Evolutionary conservation across 768 basidiomycete species (phyloP).

Genomic region (Holtermanniella nyarrowii): DNA sequence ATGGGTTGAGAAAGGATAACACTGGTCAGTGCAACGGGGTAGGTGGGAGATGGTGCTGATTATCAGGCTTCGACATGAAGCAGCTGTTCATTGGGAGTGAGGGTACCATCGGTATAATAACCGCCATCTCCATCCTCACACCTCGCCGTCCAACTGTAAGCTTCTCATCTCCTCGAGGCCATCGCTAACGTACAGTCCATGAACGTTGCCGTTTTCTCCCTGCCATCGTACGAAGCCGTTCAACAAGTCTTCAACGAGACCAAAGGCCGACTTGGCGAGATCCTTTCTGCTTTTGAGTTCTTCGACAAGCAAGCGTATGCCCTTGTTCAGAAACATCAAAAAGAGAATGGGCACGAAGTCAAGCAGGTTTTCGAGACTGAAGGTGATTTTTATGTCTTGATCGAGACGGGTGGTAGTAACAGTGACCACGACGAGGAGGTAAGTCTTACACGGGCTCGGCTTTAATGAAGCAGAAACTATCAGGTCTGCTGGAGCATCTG

Average conservation of each 20-base stretch:
- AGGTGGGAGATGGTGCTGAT: background rate
- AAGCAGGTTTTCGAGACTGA: slow-evolving; percentile 64
- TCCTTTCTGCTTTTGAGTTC: slow-evolving; percentile 94
- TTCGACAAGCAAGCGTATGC: slow-evolving; percentile 71
- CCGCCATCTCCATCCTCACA: slow-evolving; percentile 87
- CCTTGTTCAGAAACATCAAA: slow-evolving; percentile 44
- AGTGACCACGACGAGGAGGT: slow-evolving; percentile 92
- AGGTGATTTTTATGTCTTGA: slow-evolving; percentile 72
- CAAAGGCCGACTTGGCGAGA: slow-evolving; percentile 77
- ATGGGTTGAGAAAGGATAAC: slow-evolving; percentile 89
- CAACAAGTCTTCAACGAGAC: slow-evolving; percentile 72
- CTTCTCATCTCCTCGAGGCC: background rate
- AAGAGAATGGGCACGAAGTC: slow-evolving; percentile 61
- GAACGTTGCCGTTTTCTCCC: slow-evolving; percentile 82
- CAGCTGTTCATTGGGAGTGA: slow-evolving; percentile 97
- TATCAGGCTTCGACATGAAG: slow-evolving; percentile 88
- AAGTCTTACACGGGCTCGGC: slow-evolving; percentile 12
- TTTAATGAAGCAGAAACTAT: slow-evolving; percentile 60
- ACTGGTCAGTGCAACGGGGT: slow-evolving; percentile 53
- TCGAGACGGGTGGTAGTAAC: slow-evolving; percentile 89
- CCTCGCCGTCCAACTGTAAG: slow-evolving; percentile 54
- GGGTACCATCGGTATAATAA: slow-evolving; percentile 90
- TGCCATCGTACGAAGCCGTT: slow-evolving; percentile 77
- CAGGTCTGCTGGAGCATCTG: slow-evolving; percentile 62
- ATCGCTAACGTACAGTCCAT: slow-evolving; percentile 50